Evolutionary conservation across 177 flowering plant species (phyloP).

Genomic region (Vitis hybrid): DNA sequence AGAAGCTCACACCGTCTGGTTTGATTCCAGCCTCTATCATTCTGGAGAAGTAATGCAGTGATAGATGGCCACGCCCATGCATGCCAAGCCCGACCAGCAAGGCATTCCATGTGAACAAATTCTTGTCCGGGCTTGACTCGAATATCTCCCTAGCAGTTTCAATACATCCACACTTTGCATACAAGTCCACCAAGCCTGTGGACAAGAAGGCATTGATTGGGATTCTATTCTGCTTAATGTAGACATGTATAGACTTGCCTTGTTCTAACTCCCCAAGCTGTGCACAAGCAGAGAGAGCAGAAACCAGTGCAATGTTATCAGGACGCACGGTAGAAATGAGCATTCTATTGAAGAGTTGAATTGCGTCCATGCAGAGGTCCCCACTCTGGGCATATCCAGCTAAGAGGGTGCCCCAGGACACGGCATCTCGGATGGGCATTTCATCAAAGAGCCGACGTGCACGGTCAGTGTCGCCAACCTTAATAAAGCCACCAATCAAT

Average conservation of each 20-base stretch:
- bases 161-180: slow-evolving; percentile 77
- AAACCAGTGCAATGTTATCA: slow-evolving; percentile 40
- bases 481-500: slow-evolving; percentile 57
- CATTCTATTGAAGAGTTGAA: slow-evolving; percentile 50
- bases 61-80: slow-evolving; percentile 54
- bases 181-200: slow-evolving; percentile 75
- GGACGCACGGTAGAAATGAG: slow-evolving; percentile 29
- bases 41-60: slow-evolving; percentile 43
- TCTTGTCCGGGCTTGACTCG: slow-evolving; percentile 44
- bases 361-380: slow-evolving; percentile 40
- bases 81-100: slow-evolving; percentile 69
- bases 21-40: slow-evolving; percentile 48
- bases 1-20: slow-evolving; percentile 69
- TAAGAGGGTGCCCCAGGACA: slow-evolving; percentile 74
- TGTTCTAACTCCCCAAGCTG: slow-evolving; percentile 56
- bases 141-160: slow-evolving; percentile 53
- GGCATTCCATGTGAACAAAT: slow-evolving; percentile 76
- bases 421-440: slow-evolving; percentile 52
- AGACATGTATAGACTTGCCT: slow-evolving; percentile 51
- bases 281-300: slow-evolving; percentile 75
- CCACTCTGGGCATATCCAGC: slow-evolving; percentile 53
- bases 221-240: slow-evolving; percentile 34
- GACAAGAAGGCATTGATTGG: slow-evolving; percentile 40
- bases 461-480: slow-evolving; percentile 35
- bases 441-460: slow-evolving; percentile 54